A percentile compares a stretch with the other conserved stretches of the same genome.
Evolutionary conservation across 1,139 yeast genomes (phyloP).

Genomic region (Yamadazyma trypodendri): DNA sequence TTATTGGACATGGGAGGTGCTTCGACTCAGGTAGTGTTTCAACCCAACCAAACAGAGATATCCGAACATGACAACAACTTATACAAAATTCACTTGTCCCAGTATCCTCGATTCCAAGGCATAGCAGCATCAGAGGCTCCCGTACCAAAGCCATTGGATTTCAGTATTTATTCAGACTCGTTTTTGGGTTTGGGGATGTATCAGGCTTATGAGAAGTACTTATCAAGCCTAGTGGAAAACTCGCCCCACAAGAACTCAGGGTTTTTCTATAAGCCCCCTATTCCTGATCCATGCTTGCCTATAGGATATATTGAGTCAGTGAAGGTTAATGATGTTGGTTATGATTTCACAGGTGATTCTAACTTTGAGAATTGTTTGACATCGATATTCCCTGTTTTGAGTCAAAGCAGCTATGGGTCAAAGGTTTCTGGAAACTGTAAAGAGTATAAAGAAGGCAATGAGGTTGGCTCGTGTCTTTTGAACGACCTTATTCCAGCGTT

Average conservation of each 20-base stretch:
- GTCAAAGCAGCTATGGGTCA: constrained; percentile 29
- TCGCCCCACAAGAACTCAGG: constrained; percentile 13
- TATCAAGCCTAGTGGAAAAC: constrained; percentile 34
- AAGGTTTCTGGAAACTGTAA: constrained; percentile 25
- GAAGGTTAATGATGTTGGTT: constrained; percentile 23
- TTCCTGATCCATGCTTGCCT: constrained; percentile 66
- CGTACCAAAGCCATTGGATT: constrained; percentile 28
- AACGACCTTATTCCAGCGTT: constrained; percentile 61
- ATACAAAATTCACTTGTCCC: constrained; percentile 49
- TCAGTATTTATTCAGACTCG: constrained; percentile 65
- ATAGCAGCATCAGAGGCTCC: not conserved
- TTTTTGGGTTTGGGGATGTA: constrained; percentile 78
- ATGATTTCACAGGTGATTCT: constrained; percentile 57
- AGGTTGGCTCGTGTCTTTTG: constrained; percentile 50
- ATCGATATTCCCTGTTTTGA: constrained; percentile 53
- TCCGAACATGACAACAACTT: constrained; percentile 55
- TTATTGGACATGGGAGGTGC: constrained; percentile 89
- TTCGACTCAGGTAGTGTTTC: constrained; percentile 79
- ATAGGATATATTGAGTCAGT: constrained; percentile 32
- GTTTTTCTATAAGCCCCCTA: constrained; percentile 24
- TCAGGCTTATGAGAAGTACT: constrained; percentile 59
- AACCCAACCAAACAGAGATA: constrained; percentile 59
- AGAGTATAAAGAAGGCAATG: constrained; percentile 26
- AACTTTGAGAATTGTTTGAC: constrained; percentile 55
- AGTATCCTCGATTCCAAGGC: constrained; percentile 23